Conservation (phyloP, 371 early-diverging fungal species). For the Lichtheimia corymbifera region DNA sequence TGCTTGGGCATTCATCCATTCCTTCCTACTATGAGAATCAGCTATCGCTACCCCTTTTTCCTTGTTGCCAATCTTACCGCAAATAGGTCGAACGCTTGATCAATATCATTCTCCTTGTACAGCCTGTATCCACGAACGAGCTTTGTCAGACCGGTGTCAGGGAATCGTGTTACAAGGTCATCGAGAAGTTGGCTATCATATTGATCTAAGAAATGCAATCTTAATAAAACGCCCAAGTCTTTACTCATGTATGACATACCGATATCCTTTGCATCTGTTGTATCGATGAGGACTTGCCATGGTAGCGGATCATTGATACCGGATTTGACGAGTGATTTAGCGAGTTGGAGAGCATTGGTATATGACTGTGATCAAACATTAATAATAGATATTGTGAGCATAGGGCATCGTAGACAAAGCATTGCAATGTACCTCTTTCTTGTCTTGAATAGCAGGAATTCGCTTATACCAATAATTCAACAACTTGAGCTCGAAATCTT, state of each 20-base stretch:
- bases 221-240: not conserved
- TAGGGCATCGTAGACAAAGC: not conserved
- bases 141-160: conserved; percentile 54
- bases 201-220: conserved; percentile 22
- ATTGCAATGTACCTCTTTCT: conserved; percentile 21
- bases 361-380: conserved; percentile 1
- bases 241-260: conserved; percentile 22
- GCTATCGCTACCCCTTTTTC: not conserved
- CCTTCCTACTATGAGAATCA: conserved; percentile 36
- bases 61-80: conserved; percentile 16
- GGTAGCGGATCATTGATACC: conserved; percentile 38
- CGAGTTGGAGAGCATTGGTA: conserved; percentile 18
- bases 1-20: conserved; percentile 43
- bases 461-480: conserved; percentile 31
- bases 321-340: conserved; percentile 32
- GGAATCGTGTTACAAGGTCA: conserved; percentile 43
- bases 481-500: conserved; percentile 28
- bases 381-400: too few relatives aligned
- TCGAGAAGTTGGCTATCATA: conserved; percentile 51
- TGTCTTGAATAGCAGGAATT: conserved; percentile 23
- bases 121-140: conserved; percentile 49
- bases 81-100: conserved; percentile 50
- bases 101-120: conserved; percentile 40
- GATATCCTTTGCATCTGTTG: conserved; percentile 38
- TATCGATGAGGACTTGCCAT: conserved; percentile 53